These are phyloP conservation scores for Danielozyma ontarioensis DNA, from an alignment of 805 yeast genomes.

Conservation along the genomic window DNA sequence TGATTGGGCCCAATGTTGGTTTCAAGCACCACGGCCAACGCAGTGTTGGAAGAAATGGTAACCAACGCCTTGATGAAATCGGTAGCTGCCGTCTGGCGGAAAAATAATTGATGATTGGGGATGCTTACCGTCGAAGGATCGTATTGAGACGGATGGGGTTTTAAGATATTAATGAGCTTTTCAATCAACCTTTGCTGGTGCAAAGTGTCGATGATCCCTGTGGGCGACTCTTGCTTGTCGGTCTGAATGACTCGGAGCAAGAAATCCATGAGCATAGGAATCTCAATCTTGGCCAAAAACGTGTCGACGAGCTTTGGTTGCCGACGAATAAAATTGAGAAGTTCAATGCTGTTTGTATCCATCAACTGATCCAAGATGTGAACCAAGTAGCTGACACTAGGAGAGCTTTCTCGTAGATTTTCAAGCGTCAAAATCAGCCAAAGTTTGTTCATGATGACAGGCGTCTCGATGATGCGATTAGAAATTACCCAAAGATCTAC, in stretches of 20 bases:
- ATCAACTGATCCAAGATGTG: slow-evolving; percentile 85
- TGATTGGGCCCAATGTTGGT: slow-evolving; percentile 96
- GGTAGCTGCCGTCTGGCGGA: slow-evolving; percentile 86
- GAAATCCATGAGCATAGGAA: slow-evolving; percentile 93
- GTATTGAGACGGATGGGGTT: slow-evolving; percentile 61
- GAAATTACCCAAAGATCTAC: slow-evolving; percentile 39
- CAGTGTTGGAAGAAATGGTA: slow-evolving; percentile 81
- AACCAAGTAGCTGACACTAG: slow-evolving; percentile 34
- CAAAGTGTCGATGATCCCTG: slow-evolving; percentile 77
- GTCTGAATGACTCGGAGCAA: slow-evolving; percentile 84
- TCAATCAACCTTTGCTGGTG: slow-evolving; percentile 72
- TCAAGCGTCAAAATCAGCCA: slow-evolving; percentile 35
- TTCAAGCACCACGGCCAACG: slow-evolving; percentile 70
- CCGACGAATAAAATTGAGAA: slow-evolving; percentile 63
- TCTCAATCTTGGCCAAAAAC: slow-evolving; percentile 80
- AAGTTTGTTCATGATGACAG: slow-evolving; percentile 32
- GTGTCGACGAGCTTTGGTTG: slow-evolving; percentile 71
- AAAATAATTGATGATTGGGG: slow-evolving; percentile 28
- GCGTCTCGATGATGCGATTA: slow-evolving; percentile 39
- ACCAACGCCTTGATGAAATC: slow-evolving; percentile 93
- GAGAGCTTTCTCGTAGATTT: slow-evolving; percentile 30
- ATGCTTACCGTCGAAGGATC: slow-evolving; percentile 9
- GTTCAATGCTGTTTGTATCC: slow-evolving; percentile 52
- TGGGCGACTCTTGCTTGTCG: slow-evolving; percentile 84
- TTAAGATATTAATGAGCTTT: slow-evolving; percentile 62